These are phyloP conservation scores for Aspergillus neoniger DNA, from an alignment of 2,329 filamentous ascomycete species.

Conservation along the genomic window DNA sequence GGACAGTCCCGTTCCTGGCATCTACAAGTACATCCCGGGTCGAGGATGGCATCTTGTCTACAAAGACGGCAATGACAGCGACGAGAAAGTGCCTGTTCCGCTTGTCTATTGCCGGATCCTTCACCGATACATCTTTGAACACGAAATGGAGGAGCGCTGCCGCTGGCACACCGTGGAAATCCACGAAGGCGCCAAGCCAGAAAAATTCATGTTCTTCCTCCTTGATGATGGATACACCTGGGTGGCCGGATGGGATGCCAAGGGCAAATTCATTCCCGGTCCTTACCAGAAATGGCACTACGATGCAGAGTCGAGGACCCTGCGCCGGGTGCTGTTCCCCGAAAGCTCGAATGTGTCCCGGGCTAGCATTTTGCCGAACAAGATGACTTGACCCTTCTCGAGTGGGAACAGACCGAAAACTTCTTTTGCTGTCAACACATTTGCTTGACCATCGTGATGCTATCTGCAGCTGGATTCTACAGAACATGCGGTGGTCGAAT, in stretches of 20 bases:
- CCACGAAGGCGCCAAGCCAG: constrained; percentile 38
- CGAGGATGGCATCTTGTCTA: constrained; percentile 54
- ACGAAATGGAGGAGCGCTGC: constrained; percentile 52
- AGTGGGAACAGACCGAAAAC: neutral
- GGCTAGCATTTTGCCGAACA: constrained; percentile 36
- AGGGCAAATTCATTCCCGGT: constrained; percentile 53
- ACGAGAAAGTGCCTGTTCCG: constrained; percentile 37
- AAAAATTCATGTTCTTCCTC: constrained; percentile 50
- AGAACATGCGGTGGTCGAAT: constrained; percentile 6
- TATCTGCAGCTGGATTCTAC: constrained; percentile 17
- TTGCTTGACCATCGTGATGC: constrained; percentile 6
- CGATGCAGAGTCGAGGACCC: constrained; percentile 42
- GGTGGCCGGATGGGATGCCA: constrained; percentile 53
- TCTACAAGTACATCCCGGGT: constrained; percentile 53
- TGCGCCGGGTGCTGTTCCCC: constrained; percentile 37
- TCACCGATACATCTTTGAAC: constrained; percentile 51
- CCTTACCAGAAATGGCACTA: constrained; percentile 54
- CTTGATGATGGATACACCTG: constrained; percentile 53
- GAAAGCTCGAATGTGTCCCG: constrained; percentile 40
- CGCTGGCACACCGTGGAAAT: constrained; percentile 44
- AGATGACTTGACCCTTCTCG: constrained; percentile 23
- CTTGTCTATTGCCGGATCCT: constrained; percentile 54
- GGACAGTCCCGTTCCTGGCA: constrained; percentile 50
- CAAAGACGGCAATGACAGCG: constrained; percentile 37
- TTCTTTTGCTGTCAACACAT: neutral